Base-by-base conservation (phyloP, 139 green algal species). In the Ulvella scutata region DNA sequence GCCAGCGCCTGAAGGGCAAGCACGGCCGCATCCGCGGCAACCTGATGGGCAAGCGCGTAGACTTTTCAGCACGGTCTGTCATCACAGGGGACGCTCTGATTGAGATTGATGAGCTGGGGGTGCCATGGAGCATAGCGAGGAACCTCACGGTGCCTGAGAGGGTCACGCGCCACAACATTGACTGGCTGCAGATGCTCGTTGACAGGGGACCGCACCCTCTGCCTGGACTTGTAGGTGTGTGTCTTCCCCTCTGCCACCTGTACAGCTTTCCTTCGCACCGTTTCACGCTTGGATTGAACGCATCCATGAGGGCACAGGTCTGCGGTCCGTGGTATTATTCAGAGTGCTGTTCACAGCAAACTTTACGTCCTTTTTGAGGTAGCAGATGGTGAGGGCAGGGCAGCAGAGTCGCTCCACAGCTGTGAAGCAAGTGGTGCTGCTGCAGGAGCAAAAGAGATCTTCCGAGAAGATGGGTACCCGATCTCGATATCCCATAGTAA, bases 21-120 rank as follows among this genome's bases (percentile, higher is more conserved):
- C 78, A 89, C 67, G 96, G 96, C 2, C 90, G 94, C 44, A 93
- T 98, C 81, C 86, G 95, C 23, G 95, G 95, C 77, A 99, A 99
- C 89, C 88, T 99, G 7, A 99, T 99, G 95, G 95, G 95, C 76
- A 99, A 99, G 90, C 92, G 95, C 59, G 95, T 99, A 26, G 95
- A 99, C 89, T 99, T 99, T 78, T 97, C 90, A 2, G 94, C 94
- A 26, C 91, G 95, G 61, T 98, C 95, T 0, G 95, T 98, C 77
- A 98, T 98, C 82, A 94, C 88, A 2, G 90, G 93, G 23, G 95
- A 99, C 82, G 90, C 95, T 72, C 98, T 98, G 87, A 94, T 99
- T 35, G 89, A 90, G 61, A 93, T 98, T 62, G 95, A 99, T 81
- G 89, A 99, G 87, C 87, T 99, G 59, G 95, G 95, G 38, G 94